phyloP scores from a whole-genome alignment of 2,329 filamentous ascomycete species.

The Parasarocladium wereldwijsianum region DNA sequence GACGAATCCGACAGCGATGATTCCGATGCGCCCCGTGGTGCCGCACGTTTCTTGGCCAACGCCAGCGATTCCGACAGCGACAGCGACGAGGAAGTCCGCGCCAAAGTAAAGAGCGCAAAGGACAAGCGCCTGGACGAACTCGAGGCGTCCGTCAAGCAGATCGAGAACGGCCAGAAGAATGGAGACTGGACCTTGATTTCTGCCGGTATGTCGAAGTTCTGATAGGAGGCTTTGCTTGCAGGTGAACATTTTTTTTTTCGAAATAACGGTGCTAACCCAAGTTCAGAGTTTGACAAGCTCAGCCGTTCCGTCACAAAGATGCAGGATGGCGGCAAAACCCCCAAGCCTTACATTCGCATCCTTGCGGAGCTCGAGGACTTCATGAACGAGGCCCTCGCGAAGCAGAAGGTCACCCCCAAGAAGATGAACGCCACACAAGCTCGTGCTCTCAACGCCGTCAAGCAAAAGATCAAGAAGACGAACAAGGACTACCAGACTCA shows the following conservation, averaged over 20 bases:
- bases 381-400: slow-evolving; percentile 84
- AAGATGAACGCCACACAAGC: slow-evolving; percentile 98
- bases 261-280: too few relatives aligned
- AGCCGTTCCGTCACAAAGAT: slow-evolving; percentile 76
- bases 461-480: slow-evolving; percentile 98
- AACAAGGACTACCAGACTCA: slow-evolving; percentile 87
- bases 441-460: slow-evolving; percentile 87
- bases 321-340: slow-evolving; percentile 59
- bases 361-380: slow-evolving; percentile 88
- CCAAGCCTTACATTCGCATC: slow-evolving; percentile 85
- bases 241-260: not conserved
- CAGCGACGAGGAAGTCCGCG: slow-evolving; percentile 74
- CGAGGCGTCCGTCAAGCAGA: slow-evolving; percentile 74
- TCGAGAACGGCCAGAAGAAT: slow-evolving; percentile 96
- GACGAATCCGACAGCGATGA: slow-evolving; percentile 45
- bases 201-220: slow-evolving; percentile 44
- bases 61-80: slow-evolving; percentile 55
- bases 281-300: slow-evolving; percentile 87
- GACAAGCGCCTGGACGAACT: slow-evolving; percentile 94
- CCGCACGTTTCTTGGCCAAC: slow-evolving; percentile 55
- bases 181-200: slow-evolving; percentile 93
- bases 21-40: slow-evolving; percentile 51
- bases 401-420: slow-evolving; percentile 91
- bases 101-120: slow-evolving; percentile 91
- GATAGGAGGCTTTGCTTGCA: not conserved